Base-by-base conservation (phyloP, 192 early-diverging fungal genomes). In the Gonapodya prolifera region DNA sequence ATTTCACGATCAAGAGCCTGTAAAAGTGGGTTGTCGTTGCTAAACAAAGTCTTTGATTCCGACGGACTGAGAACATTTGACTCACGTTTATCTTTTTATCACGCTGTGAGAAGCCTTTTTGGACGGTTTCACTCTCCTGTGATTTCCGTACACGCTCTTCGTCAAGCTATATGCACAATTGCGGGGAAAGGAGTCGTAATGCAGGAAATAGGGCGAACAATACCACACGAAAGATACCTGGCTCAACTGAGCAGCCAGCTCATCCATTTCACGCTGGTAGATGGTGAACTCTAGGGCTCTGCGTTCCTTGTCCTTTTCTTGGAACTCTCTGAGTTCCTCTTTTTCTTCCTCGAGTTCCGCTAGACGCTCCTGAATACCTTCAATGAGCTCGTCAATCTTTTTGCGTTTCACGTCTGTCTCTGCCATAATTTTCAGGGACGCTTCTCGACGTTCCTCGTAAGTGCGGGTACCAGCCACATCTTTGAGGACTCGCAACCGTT, bases 401-500 rank as follows among this genome's bases (percentile, higher is more conserved):
- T 81, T 78, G 33, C 94, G 87, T 77, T 96, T 98, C 31, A 83
- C 75, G 69, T 94, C 91, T 35, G 94, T 96, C 75, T 98, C 96
- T 30, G 92, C 90, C 85, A 99, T 92, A 70, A 97, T 91, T 82
- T 94, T 96, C 76, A 94, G 85, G 86, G 93, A 95, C 83, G 93
- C 95, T 36, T 89, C 82, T 75, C 97, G 87, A 2, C 95, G 86
- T 77, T 94, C 88, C 86, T 99, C 97, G 80, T 99, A 99, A 2
- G 98, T 93, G 33, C 91, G 85, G 2, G 97, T 99, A 31, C 97
- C 97, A 1, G 97, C 97, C n/a, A 99, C 95, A 76, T 98, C 96
- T 80, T 98, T 99, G 18, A 99, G 87, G 69, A 99, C 77, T 35
- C 92, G 87, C 75, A 99, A 81, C 1, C 97, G 85, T 83, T 97